Evolutionary conservation across 2,329 filamentous ascomycete species (phyloP).

Genomic region (Hypoxylon sp.): DNA sequence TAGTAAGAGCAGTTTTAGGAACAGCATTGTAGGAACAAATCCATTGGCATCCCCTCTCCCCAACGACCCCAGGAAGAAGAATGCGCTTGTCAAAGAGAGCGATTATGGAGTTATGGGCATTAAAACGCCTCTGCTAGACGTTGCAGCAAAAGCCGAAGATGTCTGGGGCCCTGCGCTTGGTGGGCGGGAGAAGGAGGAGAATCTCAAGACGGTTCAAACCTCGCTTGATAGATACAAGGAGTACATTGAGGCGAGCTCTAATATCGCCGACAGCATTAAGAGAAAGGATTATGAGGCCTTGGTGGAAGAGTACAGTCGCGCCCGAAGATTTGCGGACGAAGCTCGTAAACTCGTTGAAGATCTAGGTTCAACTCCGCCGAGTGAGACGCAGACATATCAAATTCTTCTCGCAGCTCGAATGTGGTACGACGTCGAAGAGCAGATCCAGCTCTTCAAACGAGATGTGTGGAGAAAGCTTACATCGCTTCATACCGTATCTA

Average conservation of each 20-base stretch:
- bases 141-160: slow-evolving; percentile 94
- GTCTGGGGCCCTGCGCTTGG: slow-evolving; percentile 96
- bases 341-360: slow-evolving; percentile 77
- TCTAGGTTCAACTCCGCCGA: slow-evolving; percentile 70
- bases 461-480: slow-evolving; percentile 89
- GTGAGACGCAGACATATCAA: slow-evolving; percentile 85
- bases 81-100: slow-evolving; percentile 91
- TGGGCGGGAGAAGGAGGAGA: slow-evolving; percentile 91
- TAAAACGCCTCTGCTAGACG: slow-evolving; percentile 88
- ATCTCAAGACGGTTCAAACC: slow-evolving; percentile 81
- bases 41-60: slow-evolving; percentile 58
- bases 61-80: slow-evolving; percentile 80
- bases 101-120: slow-evolving; percentile 92
- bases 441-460: slow-evolving; percentile 88
- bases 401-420: slow-evolving; percentile 91
- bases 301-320: slow-evolving; percentile 87
- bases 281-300: slow-evolving; percentile 91
- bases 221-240: slow-evolving; percentile 85
- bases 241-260: slow-evolving; percentile 84
- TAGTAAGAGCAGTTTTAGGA: slow-evolving; percentile 77
- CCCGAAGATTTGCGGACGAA: slow-evolving; percentile 85
- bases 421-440: slow-evolving; percentile 94
- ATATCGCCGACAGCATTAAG: slow-evolving; percentile 87
- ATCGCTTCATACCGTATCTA: slow-evolving; percentile 72
- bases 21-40: slow-evolving; percentile 62